Evolutionary conservation across 495 filamentous ascomycete genomes (phyloP).

Genomic region (Durotheca rogersii): DNA sequence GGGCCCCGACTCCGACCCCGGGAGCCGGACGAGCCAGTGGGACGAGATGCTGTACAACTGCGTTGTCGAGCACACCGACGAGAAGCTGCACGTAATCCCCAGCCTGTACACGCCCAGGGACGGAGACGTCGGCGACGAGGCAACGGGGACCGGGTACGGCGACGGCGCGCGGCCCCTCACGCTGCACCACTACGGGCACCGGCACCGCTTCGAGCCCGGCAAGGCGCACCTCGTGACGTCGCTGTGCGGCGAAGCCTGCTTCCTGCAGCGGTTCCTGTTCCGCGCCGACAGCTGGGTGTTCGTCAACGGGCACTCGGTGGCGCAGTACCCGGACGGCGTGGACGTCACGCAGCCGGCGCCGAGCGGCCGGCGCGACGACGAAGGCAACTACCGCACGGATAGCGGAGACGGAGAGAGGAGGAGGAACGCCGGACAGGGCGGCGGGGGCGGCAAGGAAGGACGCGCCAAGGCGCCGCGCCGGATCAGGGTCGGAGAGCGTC

Average conservation of each 20-base stretch:
- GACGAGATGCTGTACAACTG: conserved; percentile 53
- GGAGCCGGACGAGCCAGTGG: conserved; percentile 17
- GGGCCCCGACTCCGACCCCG: conserved; percentile 2
- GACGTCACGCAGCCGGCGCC: conserved; percentile 25
- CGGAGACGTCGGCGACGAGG: conserved; percentile 53
- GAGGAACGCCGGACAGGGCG: background rate
- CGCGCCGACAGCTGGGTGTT: conserved; percentile 54
- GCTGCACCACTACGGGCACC: conserved; percentile 61
- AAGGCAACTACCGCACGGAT: too few species aligned
- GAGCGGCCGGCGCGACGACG: too few species aligned
- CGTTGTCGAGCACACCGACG: conserved; percentile 51
- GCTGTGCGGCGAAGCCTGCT: conserved; percentile 56
- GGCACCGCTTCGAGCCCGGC: conserved; percentile 53
- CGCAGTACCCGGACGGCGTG: conserved; percentile 48
- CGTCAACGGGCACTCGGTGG: conserved; percentile 58
- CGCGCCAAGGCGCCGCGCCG: background rate
- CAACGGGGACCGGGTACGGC: conserved; percentile 59
- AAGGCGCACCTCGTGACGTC: conserved; percentile 48
- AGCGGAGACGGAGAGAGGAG: too few species aligned
- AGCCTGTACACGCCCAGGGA: conserved; percentile 47
- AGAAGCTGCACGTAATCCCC: conserved; percentile 52
- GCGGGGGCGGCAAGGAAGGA: background rate
- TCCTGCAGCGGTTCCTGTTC: conserved; percentile 59
- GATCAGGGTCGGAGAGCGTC: conserved; percentile 14
- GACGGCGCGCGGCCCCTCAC: conserved; percentile 52